Evolutionary conservation across 1,139 yeast genomes (phyloP), one percentile per base, ranked within the genome.

Genomic region (Hyphopichia wangnamkhiaoensis): DNA sequence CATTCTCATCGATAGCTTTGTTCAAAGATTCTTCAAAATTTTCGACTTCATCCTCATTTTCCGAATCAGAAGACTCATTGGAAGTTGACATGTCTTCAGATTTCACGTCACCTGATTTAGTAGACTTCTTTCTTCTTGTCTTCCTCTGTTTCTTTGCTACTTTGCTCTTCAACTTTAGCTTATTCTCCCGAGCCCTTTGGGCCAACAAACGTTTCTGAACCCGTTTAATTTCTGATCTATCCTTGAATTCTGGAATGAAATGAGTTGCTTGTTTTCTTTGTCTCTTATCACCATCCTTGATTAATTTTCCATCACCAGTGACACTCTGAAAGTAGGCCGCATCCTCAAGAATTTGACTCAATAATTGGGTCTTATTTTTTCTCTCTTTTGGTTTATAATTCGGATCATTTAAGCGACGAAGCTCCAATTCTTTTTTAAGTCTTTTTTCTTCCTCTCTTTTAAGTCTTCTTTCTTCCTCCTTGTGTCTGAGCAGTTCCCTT

Each of bases 251-350:
- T 3, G 71, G 70, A 17, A 50, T 52, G 34, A 44, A 63, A 37
- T 54, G 53, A 13, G 53, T 53, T 0, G 68, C 53, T 33, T 59
- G 61, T 16, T 52, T 52, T 27, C 73, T 49, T 40, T 55, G 57
- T 36, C 75, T 52, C 48, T 65, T 68, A 28, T 56, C 64, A 12
- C 73, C 72, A 14, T 49, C 53, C 40, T 58, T 56, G 9, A 70
- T 54, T 19, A 51, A 37, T 34, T 56, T 51, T 15, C 60, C 58
- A 41, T 69, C 65, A 15, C 75, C 76, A 2, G 66, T 60, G 12
- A 68, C 63, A 23, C 68, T 58, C 48, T 69, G 74, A 40, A 70
- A 70, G 47, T 67, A 66, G 9, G 56, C 57, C 0, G 74, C 63
- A 29, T 62, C 67, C 26, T 51, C 63, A 26, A 55, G 34, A 8